Percentiles rank a stretch among this genome's conserved stretches.
These are phyloP conservation scores for Platanthera guangdongensis DNA, from an alignment of 106 monocot species.

Conservation along the genomic window DNA sequence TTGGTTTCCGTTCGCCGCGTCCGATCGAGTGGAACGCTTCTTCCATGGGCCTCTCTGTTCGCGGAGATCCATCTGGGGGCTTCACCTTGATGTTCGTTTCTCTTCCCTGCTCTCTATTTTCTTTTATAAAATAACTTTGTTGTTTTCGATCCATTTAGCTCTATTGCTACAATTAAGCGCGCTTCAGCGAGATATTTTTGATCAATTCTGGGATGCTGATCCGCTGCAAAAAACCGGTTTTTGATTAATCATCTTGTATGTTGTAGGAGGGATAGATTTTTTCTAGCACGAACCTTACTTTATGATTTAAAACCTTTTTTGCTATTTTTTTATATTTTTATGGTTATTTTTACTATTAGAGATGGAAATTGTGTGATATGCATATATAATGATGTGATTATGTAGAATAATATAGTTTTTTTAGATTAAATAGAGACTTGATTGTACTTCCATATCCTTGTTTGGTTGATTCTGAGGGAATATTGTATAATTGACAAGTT, in stretches of 20 bases:
- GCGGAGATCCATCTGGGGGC: constrained; percentile 17
- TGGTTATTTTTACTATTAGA: too few species aligned
- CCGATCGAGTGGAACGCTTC: constrained; percentile 3
- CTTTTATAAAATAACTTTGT: background rate
- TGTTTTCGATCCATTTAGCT: background rate
- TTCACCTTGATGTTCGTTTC: constrained; percentile 37
- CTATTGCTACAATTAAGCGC: background rate
- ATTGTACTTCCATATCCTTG: too few species aligned
- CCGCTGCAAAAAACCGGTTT: background rate
- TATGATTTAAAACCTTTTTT: too few species aligned
- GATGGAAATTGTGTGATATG: too few species aligned
- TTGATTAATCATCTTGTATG: background rate
- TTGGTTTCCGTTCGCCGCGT: constrained; percentile 5
- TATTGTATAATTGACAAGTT: too few species aligned
- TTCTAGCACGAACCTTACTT: too few species aligned
- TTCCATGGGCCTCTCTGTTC: constrained; percentile 27
- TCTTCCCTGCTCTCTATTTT: background rate
- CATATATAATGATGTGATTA: too few species aligned
- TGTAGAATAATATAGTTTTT: too few species aligned
- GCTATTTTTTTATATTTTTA: too few species aligned
- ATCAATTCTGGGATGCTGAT: background rate
- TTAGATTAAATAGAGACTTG: too few species aligned
- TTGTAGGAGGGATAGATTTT: too few species aligned
- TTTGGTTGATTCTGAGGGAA: too few species aligned
- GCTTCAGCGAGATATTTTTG: background rate